Conservation (phyloP, 2,329 filamentous ascomycete genomes). For the Beauveria australis region DNA sequence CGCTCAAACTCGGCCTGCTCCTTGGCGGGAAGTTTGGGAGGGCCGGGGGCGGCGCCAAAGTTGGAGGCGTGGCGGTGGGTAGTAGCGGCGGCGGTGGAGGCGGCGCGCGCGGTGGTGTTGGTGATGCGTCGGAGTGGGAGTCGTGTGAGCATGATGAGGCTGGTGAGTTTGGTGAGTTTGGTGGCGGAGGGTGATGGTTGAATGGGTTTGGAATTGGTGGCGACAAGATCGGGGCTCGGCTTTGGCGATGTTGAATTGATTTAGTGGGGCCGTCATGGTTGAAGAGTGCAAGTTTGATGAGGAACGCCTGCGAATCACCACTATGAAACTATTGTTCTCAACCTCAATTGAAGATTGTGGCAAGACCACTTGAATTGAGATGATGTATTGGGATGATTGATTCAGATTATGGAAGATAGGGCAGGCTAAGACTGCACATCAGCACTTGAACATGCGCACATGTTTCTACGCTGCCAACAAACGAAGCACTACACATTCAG, state of each 20-base stretch:
- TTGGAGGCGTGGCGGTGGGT: slow-evolving; percentile 27
- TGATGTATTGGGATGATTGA: too few relatives aligned
- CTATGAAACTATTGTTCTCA: too few relatives aligned
- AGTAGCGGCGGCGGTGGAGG: slow-evolving; percentile 9
- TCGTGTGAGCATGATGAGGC: slow-evolving; percentile 2
- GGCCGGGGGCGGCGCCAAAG: slow-evolving; percentile 51
- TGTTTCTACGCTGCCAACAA: background rate
- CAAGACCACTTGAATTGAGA: too few relatives aligned
- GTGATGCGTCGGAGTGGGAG: slow-evolving; percentile 14
- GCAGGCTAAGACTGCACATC: background rate
- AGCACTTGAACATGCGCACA: background rate
- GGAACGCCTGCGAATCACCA: too few relatives aligned
- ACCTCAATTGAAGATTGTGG: too few relatives aligned
- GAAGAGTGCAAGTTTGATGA: too few relatives aligned
- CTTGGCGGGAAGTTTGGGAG: slow-evolving; percentile 77
- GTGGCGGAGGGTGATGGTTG: background rate
- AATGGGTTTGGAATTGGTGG: background rate
- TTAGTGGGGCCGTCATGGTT: background rate
- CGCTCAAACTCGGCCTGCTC: slow-evolving; percentile 87
- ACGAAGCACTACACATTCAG: background rate
- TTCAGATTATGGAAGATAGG: too few relatives aligned
- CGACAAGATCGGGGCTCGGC: background rate
- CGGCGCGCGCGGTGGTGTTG: slow-evolving; percentile 1
- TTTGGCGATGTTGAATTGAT: background rate
- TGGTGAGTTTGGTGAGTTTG: background rate